Evolutionary conservation across 1,284 basidiomycete species (phyloP), one percentile per base, ranked within the genome.

Genomic region (Malassezia sp.): DNA sequence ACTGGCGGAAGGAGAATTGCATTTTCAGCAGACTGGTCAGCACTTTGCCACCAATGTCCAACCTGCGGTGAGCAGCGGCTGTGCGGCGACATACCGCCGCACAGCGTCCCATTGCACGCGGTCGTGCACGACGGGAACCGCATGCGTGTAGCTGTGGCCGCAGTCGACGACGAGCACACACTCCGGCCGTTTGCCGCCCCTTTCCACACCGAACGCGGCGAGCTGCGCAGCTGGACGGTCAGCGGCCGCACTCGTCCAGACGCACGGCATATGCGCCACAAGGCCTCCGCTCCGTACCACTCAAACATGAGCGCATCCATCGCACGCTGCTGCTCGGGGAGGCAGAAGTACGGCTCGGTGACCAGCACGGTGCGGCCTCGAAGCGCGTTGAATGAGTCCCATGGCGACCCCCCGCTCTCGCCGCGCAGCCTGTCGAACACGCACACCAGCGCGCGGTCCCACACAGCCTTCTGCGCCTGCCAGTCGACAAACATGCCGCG

Each of bases 241-340:
- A 53, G 26, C 3, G n/a, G n/a, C n/a, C n/a, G n/a, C n/a, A 33
- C 44, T 1, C 40, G 47, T 22, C 48, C 15, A 22, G 21, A 31
- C n/a, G 51, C 49, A 45, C 52, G 52, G 4, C 50, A 36, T 7
- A 49, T 50, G 27, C 88, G 78, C 71, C 80, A 78, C 68, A 86
- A 85, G 36, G 84, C 81, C 34, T 77, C 74, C 64, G 91, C 93
- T 61, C 90, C 89, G 73, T 90, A 96, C 71, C 93, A 88, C 64
- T 96, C 90, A 61, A 93, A 93, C 0, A 91, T 75, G 66, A 96
- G 83, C 72, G 93, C 83, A 70, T 95, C 90, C 56, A 89, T 88
- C 30, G 85, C 79, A 32, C 86, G 83, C 72, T 89, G 84, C 15
- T 91, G 79, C 66, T 86, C 87, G 15, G 85, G 85, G 9, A 91